Evolutionary conservation across 2,329 filamentous ascomycete species (phyloP).

Genomic region (Tympanopsis confertula): DNA sequence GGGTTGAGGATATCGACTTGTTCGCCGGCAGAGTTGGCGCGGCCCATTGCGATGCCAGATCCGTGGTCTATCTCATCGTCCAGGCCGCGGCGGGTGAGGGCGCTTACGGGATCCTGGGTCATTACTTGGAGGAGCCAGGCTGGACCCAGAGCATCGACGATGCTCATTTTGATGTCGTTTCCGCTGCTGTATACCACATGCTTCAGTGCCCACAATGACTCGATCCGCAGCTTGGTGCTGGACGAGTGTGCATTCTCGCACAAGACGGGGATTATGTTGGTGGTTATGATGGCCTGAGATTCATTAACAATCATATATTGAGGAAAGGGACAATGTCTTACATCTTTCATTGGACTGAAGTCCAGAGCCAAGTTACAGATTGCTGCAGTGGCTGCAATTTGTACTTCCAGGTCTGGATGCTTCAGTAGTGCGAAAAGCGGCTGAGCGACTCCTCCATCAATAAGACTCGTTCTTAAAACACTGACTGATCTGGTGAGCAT

Average conservation of each 20-base stretch:
- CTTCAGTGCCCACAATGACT: constrained; percentile 88
- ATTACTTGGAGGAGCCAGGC: constrained; percentile 75
- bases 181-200: constrained; percentile 68
- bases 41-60: constrained; percentile 1
- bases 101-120: constrained; percentile 32
- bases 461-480: constrained; percentile 72
- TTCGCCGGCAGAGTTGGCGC: constrained; percentile 4
- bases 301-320: constrained; percentile 6
- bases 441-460: constrained; percentile 71
- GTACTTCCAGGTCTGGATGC: constrained; percentile 66
- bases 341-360: constrained; percentile 82
- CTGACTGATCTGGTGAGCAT: constrained; percentile 77
- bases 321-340: constrained; percentile 27
- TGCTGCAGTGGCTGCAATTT: constrained; percentile 73
- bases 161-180: constrained; percentile 63
- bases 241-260: constrained; percentile 76
- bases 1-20: constrained; percentile 9
- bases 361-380: constrained; percentile 79
- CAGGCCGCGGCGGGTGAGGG: constrained; percentile 31
- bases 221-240: constrained; percentile 68
- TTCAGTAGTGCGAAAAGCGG: constrained; percentile 67
- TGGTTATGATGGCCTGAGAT: constrained; percentile 55
- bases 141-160: constrained; percentile 65
- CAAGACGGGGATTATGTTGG: constrained; percentile 63
- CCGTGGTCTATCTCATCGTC: constrained; percentile 26